A percentile compares a stretch with the other conserved stretches of the same genome.
These are phyloP conservation scores for Letharia lupina DNA, from an alignment of 495 filamentous ascomycete species.

Conservation along the genomic window DNA sequence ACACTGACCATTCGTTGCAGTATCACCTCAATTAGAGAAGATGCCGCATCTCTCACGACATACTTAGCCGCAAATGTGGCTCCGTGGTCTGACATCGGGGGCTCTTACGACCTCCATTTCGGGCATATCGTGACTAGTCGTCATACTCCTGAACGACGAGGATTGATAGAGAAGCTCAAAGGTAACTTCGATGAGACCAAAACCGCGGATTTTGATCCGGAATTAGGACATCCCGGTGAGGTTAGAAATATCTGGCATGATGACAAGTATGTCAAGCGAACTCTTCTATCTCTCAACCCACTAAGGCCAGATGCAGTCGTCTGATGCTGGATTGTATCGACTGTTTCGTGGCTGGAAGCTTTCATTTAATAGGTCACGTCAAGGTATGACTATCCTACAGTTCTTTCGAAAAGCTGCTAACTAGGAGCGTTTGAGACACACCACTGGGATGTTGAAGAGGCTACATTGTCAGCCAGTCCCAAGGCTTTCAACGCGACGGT, in stretches of 20 bases:
- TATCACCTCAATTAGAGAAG: conserved; percentile 10
- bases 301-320: background rate
- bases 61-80: background rate
- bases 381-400: background rate
- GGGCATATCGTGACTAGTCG: background rate
- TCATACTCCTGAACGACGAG: background rate
- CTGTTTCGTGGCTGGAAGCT: background rate
- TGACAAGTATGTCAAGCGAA: background rate
- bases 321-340: background rate
- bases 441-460: background rate
- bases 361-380: background rate
- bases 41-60: conserved; percentile 5
- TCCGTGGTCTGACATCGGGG: conserved; percentile 6
- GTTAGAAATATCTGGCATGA: background rate
- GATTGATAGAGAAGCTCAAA: background rate
- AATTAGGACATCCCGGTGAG: background rate
- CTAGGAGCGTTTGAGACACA: background rate
- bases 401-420: background rate
- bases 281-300: background rate
- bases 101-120: conserved; percentile 15
- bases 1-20: background rate
- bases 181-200: conserved; percentile 10
- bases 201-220: background rate
- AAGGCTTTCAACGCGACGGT: conserved; percentile 20
- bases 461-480: background rate